Evolutionary conservation across 2,329 filamentous ascomycete genomes (phyloP), one percentile per base, ranked within the genome.

Genomic region (Chaetomiaceae sp.): DNA sequence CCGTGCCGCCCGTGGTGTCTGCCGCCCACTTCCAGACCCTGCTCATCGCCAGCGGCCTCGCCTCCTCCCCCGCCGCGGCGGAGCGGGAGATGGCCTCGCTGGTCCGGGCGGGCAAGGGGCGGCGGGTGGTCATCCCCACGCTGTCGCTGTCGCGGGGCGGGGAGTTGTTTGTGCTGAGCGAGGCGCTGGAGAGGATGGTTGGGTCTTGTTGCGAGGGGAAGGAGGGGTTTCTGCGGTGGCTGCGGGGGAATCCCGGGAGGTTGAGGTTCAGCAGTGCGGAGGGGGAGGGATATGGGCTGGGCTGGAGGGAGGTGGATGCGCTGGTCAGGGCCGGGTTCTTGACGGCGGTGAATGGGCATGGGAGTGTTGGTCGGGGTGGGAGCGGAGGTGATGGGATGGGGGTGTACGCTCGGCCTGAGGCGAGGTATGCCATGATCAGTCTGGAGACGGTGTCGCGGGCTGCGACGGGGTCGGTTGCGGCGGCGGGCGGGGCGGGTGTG

Each of bases 51-150:
- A 18, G 29, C 5, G 69, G 9, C 2, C 21, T 13, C 11, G 82
- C 80, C 2, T 1, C 11, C n/a, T 48, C 51, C 9, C 80, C 85
- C 1, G 87, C 85, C 0, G 74, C 72, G 1, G 81, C 82, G 1
- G 86, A 90, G 67, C 74, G 86, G 41, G 86, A 88, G 65, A 75
- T 87, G 18, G 83, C 79, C 3, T 77, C 82, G 61, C 73, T 89
- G 32, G 67, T 79, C 16, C 71, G 74, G 11, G 73, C 71, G 85
- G 86, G 0, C 70, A 76, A n/a, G 4, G 55, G 89, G 41, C 73
- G 84, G 37, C 81, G 80, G 64, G 73, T 90, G 10, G 75, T 78
- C 2, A 78, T 90, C n/a, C 79, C 82, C 11, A 73, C 79, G 33
- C 72, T 49, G 27, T 7, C 21, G 16, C 32, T 10, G 1, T 7